A percentile compares a stretch with the other conserved stretches of the same genome.
These are phyloP conservation scores for Usnea hakonensis DNA, from an alignment of 495 filamentous ascomycete species.

Conservation along the genomic window DNA sequence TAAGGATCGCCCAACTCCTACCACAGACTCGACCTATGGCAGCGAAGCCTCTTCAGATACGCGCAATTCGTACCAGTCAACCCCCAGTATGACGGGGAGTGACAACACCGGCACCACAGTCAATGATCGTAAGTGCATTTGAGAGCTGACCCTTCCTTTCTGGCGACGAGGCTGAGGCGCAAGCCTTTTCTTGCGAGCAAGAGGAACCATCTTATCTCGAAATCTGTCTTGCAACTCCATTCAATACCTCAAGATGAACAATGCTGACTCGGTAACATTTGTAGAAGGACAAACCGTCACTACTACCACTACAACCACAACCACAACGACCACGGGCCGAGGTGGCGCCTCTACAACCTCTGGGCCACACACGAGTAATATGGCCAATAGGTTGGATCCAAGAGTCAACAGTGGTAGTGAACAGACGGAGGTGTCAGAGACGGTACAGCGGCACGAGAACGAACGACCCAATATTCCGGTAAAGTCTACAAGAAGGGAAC, in stretches of 20 bases:
- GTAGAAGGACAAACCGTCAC: slow-evolving; percentile 23
- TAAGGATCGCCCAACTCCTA: slow-evolving; percentile 18
- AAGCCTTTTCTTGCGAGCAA: no score
- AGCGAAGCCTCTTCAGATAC: slow-evolving; percentile 12
- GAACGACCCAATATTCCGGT: slow-evolving; percentile 12
- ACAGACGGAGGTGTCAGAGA: slow-evolving; percentile 12
- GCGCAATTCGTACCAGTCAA: slow-evolving; percentile 14
- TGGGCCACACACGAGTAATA: slow-evolving; percentile 14
- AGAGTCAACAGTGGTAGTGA: slow-evolving; percentile 14
- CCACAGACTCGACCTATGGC: slow-evolving; percentile 22
- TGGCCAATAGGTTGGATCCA: slow-evolving; percentile 14
- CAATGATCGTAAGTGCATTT: no score
- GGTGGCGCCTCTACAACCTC: slow-evolving; percentile 13
- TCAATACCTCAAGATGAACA: no score
- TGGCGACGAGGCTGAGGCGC: no score
- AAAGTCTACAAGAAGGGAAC: slow-evolving; percentile 15
- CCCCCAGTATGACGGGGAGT: slow-evolving; percentile 13
- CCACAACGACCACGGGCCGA: slow-evolving; percentile 19
- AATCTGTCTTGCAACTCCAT: no score
- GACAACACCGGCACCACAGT: slow-evolving; percentile 11
- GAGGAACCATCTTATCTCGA: no score
- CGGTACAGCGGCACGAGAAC: slow-evolving; percentile 5
- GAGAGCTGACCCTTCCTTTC: no score
- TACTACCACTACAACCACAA: slow-evolving; percentile 24
- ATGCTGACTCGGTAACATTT: no score